phyloP scores from a whole-genome alignment of 208 protist genomes.

The Blastocrithidia nonstop region DNA sequence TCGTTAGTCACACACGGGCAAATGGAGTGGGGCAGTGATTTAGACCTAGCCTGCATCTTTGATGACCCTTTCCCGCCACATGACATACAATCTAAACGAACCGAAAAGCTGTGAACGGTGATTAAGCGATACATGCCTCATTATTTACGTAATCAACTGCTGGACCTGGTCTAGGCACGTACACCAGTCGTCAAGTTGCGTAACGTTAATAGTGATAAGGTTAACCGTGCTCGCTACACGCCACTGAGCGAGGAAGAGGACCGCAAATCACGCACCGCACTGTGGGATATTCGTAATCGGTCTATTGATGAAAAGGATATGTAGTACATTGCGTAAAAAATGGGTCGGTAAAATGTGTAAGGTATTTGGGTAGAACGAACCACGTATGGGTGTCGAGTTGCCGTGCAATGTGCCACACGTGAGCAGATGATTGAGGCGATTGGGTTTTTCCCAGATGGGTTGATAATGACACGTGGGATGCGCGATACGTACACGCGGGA shows the following conservation, averaged over 20 bases:
- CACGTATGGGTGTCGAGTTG: slow-evolving; percentile 67
- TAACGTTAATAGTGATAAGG: slow-evolving; percentile 70
- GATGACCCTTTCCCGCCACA: slow-evolving; percentile 76
- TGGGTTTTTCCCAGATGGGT: slow-evolving; percentile 74
- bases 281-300: slow-evolving; percentile 66
- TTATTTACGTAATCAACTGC: slow-evolving; percentile 57
- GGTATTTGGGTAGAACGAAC: slow-evolving; percentile 79
- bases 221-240: slow-evolving; percentile 52
- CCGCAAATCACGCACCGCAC: slow-evolving; percentile 63
- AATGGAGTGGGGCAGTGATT: slow-evolving; percentile 85
- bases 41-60: slow-evolving; percentile 82
- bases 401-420: slow-evolving; percentile 58
- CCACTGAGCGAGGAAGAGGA: slow-evolving; percentile 74
- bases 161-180: slow-evolving; percentile 59
- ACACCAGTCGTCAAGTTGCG: slow-evolving; percentile 79
- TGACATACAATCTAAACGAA: slow-evolving; percentile 64
- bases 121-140: slow-evolving; percentile 79
- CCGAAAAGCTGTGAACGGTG: slow-evolving; percentile 76
- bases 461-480: slow-evolving; percentile 77
- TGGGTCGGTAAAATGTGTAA: slow-evolving; percentile 65
- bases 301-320: slow-evolving; percentile 44
- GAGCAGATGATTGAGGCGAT: slow-evolving; percentile 79
- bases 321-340: slow-evolving; percentile 67
- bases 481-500: slow-evolving; percentile 80
- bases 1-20: slow-evolving; percentile 77